Base-by-base conservation (phyloP, 768 basidiomycete genomes). In the Suillus paluster region DNA sequence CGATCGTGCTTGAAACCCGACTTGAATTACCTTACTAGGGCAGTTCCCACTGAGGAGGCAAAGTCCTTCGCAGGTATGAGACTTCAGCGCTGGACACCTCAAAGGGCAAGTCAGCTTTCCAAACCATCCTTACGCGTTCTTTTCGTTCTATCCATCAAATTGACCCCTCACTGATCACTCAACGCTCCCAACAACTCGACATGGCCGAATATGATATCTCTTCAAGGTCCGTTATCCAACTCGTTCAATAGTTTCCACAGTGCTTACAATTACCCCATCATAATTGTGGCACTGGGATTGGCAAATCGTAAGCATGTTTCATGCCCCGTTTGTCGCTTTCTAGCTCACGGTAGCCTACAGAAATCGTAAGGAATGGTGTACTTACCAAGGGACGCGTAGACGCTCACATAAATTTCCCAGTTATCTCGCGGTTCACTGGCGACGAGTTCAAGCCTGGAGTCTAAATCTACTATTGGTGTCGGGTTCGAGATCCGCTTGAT, bases 71-170 rank as follows among this genome's bases (percentile, higher is more conserved):
- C 95, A 41, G 83, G 95, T 94, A 75, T 72, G 97, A 99, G 83
- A 99, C 97, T 63, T 99, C 97, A 71, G 97, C 97, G 80, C 89
- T 99, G 86, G 97, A 99, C 87, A 94, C 97, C 70, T 96, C 95
- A 57, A 97, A 98, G 80, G 96, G 99, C 78, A 96, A 99, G 79
- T 80, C 86, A 61, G 97, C 97, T 56, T 99, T 99, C 89, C 95
- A 99, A 77, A 95, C 88, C 61, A 98, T 98, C 73, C 84, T 99
- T 64, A 89, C 91, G 49, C 95, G 95, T 94, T 54, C 57, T 86
- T 38, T 42, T 52, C 21, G 49, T 4, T 39, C 21, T 42, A 21
- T 27, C 15, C 46, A 57, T n/a, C 11, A 9, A 33, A 57, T 15
- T 5, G 5, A 30, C 10, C 1, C 12, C 14, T 33, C 4, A 11